Conservation (phyloP, 352 stramenopile genomes). For the Phytophthora capsici region DNA sequence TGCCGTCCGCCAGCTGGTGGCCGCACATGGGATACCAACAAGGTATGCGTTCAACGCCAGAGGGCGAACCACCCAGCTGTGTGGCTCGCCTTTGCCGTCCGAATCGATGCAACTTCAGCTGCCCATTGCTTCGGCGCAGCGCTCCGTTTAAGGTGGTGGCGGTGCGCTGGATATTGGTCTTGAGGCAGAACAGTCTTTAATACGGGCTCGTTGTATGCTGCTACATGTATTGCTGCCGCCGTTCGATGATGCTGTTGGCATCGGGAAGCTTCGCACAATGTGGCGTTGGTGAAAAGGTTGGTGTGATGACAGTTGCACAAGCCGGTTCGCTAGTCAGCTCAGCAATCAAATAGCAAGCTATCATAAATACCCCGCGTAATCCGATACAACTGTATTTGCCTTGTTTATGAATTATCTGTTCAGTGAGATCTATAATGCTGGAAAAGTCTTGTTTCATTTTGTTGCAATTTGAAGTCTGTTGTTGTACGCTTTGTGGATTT, state of each 20-base stretch:
- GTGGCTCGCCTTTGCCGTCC: slow-evolving; percentile 32
- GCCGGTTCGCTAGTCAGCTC: not conserved
- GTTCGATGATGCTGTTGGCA: slow-evolving; percentile 21
- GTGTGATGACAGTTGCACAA: slow-evolving; percentile 4
- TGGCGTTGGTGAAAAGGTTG: slow-evolving; percentile 7
- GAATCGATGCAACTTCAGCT: slow-evolving; percentile 8
- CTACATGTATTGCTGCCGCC: not conserved
- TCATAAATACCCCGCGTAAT: not conserved
- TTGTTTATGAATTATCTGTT: not conserved
- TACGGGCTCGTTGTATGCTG: not conserved
- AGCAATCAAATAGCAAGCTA: not conserved
- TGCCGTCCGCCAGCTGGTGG: slow-evolving; percentile 16
- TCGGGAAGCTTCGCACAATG: slow-evolving; percentile 7
- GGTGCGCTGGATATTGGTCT: not conserved
- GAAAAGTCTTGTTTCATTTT: not conserved
- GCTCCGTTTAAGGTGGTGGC: not conserved
- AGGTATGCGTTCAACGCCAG: slow-evolving; percentile 12
- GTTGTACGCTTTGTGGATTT: not conserved
- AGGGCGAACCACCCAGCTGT: slow-evolving; percentile 22
- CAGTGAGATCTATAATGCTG: no score
- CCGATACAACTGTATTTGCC: not conserved
- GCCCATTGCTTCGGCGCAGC: not conserved
- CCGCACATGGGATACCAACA: slow-evolving; percentile 21
- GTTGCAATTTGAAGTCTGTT: not conserved
- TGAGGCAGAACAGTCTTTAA: not conserved